Percentiles rank a stretch among this genome's conserved stretches.
These are phyloP conservation scores for Pichia thaimueangensis DNA, from an alignment of 805 yeast species.

Conservation along the genomic window DNA sequence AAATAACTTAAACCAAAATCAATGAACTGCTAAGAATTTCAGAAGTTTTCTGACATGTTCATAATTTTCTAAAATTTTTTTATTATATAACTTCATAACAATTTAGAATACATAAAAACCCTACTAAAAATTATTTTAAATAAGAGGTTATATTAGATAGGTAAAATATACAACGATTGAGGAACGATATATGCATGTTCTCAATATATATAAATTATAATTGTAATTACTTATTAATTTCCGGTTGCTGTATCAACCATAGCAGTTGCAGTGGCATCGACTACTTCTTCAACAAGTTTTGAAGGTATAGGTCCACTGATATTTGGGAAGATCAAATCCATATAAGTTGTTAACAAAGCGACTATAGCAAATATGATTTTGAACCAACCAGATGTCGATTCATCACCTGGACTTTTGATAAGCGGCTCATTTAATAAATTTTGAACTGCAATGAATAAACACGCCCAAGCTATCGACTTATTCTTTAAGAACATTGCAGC, in stretches of 20 bases:
- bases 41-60: too few species aligned
- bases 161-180: too few species aligned
- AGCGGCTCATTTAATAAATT: slow-evolving; percentile 36
- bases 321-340: slow-evolving; percentile 45
- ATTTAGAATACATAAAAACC: too few species aligned
- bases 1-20: too few species aligned
- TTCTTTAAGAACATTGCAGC: slow-evolving; percentile 58
- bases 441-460: slow-evolving; percentile 47
- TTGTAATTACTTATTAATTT: too few species aligned
- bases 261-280: slow-evolving; percentile 20
- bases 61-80: too few species aligned
- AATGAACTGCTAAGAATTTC: too few species aligned
- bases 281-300: slow-evolving; percentile 12
- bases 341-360: slow-evolving; percentile 43
- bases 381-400: slow-evolving; percentile 41
- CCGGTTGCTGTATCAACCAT: slow-evolving; percentile 3
- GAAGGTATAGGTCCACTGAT: slow-evolving; percentile 17
- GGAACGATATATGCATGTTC: too few species aligned
- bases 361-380: slow-evolving; percentile 41
- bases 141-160: too few species aligned
- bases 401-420: slow-evolving; percentile 25
- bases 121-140: too few species aligned
- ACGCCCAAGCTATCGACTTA: slow-evolving; percentile 50
- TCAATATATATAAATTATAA: too few species aligned
- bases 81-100: too few species aligned